Evolutionary conservation across 371 early-diverging fungal genomes (phyloP), one percentile per base, ranked within the genome.

Genomic region (Chytridiales sp.): DNA sequence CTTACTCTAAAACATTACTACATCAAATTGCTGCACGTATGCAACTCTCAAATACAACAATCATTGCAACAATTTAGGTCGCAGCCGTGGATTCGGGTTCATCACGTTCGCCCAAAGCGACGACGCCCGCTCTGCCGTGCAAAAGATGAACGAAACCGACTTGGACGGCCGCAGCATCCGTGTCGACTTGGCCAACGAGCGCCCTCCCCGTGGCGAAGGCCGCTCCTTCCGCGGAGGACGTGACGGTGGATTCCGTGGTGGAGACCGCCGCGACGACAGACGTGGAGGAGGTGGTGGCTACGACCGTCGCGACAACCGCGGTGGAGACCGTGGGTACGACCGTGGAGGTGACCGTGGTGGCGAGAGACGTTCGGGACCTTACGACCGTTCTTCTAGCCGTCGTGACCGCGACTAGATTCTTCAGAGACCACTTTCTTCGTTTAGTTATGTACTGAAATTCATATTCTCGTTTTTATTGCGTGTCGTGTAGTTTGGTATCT

Each of bases 71-170:
- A 21, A 39, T 47, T 27, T 67, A 70, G 86, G 70, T 34, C 80
- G 84, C 62, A 83, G 83, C 57, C 82, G 86, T 55, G 87, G 89
- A 4, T 87, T 86, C 65, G 90, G 89, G 4, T 89, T 89, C 64
- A 84, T 89, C 41, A 85, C 82, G 57, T 87, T 74, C 35, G 57
- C 64, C 50, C 70, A 60, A 46, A 51, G 67, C 26, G 70, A 65
- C 24, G 78, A 69, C 22, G 86, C 87, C 58, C 64, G 43, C 44
- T 22, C 15, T 3, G 88, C 88, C 54, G 73, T 83, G 46, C 35
- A 70, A n/a, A 64, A 40, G 27, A 61, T 80, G 69, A 78, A 83
- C 71, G 75, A 77, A 31, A 30, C 42, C 44, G 77, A 80, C n/a
- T 69, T 86, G 53, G 81, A 85, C 34, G 84, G 84, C 35, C 74